Evolutionary conservation across 2,329 filamentous ascomycete genomes (phyloP).

Genomic region (Talaromyces sp.): DNA sequence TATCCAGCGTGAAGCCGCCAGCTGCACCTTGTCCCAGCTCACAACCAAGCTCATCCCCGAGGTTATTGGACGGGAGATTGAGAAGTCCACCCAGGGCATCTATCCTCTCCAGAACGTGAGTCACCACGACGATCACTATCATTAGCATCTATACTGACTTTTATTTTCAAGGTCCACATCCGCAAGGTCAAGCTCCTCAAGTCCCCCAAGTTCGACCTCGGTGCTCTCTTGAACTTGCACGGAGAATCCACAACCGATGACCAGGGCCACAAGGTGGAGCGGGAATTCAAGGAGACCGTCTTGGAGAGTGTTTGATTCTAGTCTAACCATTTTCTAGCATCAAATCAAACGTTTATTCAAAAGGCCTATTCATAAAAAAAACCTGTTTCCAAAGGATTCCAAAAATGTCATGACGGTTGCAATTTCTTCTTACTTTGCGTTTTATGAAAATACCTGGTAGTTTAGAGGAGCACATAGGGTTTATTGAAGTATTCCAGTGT

Average conservation of each 20-base stretch:
- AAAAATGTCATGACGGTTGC: slow-evolving; percentile 12
- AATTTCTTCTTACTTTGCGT: not conserved
- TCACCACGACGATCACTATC: not conserved
- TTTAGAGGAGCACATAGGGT: slow-evolving; percentile 13
- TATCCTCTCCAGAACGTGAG: slow-evolving; percentile 96
- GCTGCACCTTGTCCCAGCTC: slow-evolving; percentile 92
- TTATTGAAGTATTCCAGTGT: slow-evolving; percentile 11
- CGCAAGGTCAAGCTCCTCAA: slow-evolving; percentile 99
- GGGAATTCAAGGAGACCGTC: slow-evolving; percentile 98
- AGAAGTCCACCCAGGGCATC: slow-evolving; percentile 99
- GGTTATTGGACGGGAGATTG: slow-evolving; percentile 98
- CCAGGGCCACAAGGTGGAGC: slow-evolving; percentile 96
- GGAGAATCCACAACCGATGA: slow-evolving; percentile 96
- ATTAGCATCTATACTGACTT: slow-evolving; percentile 32
- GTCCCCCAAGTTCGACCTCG: slow-evolving; percentile 97
- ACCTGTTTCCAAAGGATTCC: slow-evolving; percentile 6
- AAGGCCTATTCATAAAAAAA: not conserved
- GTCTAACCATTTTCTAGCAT: slow-evolving; percentile 10
- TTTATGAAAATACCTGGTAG: slow-evolving; percentile 7
- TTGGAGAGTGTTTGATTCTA: slow-evolving; percentile 79
- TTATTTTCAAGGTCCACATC: slow-evolving; percentile 77
- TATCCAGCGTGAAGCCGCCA: slow-evolving; percentile 91
- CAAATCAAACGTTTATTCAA: slow-evolving; percentile 13
- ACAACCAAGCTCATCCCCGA: slow-evolving; percentile 98
- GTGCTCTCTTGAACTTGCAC: slow-evolving; percentile 91